phyloP scores from a whole-genome alignment of 225 moss, liverwort and hornwort genomes.

The Rhytidiadelphus loreus region DNA sequence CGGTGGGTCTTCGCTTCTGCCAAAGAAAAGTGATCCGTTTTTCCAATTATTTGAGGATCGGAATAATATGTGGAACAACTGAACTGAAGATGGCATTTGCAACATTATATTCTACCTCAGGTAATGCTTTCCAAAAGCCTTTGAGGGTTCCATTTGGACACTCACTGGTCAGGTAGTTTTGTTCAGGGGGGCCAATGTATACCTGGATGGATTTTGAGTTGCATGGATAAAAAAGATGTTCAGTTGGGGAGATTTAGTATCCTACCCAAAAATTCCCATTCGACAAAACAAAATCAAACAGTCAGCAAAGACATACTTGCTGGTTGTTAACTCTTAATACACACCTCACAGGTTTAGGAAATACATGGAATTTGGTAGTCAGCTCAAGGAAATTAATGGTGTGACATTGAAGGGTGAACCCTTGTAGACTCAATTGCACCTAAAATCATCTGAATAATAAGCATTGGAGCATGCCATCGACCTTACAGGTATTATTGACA shows the following conservation, averaged over 20 bases:
- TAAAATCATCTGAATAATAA: neutral
- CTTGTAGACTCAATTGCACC: neutral
- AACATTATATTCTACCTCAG: neutral
- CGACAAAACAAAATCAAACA: neutral
- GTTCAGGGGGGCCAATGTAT: too few species aligned
- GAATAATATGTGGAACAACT: neutral
- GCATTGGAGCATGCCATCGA: neutral
- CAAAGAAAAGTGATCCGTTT: neutral
- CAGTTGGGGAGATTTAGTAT: too few species aligned
- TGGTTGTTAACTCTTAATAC: neutral
- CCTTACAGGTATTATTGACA: neutral
- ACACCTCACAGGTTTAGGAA: neutral
- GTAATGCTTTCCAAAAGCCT: neutral
- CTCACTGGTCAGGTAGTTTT: neutral
- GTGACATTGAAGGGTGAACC: neutral
- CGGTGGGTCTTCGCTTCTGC: neutral
- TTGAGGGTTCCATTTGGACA: neutral
- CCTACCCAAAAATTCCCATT: fast-evolving
- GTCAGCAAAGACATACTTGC: too few species aligned
- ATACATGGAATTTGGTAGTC: fast-evolving
- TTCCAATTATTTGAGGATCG: neutral
- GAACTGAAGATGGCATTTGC: neutral
- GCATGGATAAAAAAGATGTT: neutral
- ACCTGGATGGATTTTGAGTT: neutral
- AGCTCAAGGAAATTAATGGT: neutral